A percentile compares a stretch with the other conserved stretches of the same genome.
phyloP scores from a whole-genome alignment of 352 stramenopile species.

The Plasmopara viticola region DNA sequence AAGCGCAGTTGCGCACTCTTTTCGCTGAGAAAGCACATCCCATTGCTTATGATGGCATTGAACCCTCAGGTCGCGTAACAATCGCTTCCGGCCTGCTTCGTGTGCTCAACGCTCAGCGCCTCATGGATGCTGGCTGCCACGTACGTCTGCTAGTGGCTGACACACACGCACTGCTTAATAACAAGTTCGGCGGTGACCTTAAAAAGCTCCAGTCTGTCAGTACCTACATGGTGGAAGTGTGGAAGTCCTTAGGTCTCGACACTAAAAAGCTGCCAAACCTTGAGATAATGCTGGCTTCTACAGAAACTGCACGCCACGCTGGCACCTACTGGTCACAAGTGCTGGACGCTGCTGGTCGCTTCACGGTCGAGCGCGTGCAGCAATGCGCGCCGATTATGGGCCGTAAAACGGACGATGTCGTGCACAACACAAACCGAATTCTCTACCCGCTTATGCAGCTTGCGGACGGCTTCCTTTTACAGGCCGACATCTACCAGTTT shows the following conservation, averaged over 20 bases:
- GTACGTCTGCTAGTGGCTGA: constrained; percentile 99
- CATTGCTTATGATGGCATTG: constrained; percentile 96
- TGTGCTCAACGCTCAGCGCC: constrained; percentile 92
- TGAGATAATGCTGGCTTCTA: constrained; percentile 96
- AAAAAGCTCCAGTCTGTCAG: constrained; percentile 94
- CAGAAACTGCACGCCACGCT: constrained; percentile 87
- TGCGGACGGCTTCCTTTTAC: constrained; percentile 97
- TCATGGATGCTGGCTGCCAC: constrained; percentile 87
- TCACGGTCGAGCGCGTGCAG: constrained; percentile 91
- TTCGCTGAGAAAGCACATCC: constrained; percentile 81
- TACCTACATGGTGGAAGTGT: constrained; percentile 98
- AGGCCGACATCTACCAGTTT: constrained; percentile 98
- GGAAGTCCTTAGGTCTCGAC: constrained; percentile 97
- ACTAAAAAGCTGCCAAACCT: constrained; percentile 85
- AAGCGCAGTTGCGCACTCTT: constrained; percentile 73
- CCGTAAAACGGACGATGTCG: constrained; percentile 66
- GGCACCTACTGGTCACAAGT: constrained; percentile 91
- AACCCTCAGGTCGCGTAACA: constrained; percentile 97
- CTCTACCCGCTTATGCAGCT: constrained; percentile 98
- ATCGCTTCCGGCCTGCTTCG: constrained; percentile 94
- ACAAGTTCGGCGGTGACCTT: constrained; percentile 98
- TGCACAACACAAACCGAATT: constrained; percentile 91
- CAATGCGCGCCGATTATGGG: constrained; percentile 99
- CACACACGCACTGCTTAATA: constrained; percentile 99
- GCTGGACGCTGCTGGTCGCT: constrained; percentile 85